Evolutionary conservation across 2,329 filamentous ascomycete genomes (phyloP).

Genomic region (Sphaerulina vaccinii): DNA sequence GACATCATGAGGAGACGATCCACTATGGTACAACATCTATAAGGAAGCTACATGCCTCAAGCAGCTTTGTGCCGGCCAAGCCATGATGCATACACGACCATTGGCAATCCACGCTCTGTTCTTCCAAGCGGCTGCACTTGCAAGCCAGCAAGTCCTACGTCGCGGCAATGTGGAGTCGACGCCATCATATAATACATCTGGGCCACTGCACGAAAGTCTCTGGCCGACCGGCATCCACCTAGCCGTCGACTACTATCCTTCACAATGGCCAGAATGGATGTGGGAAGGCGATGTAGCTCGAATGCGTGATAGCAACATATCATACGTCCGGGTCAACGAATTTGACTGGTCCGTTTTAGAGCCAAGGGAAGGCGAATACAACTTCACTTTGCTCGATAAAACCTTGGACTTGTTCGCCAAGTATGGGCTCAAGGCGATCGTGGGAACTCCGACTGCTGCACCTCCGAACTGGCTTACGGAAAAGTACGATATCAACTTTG

Average conservation of each 20-base stretch:
- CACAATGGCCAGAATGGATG: conserved; percentile 32
- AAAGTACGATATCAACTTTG: conserved; percentile 27
- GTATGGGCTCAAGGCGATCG: conserved; percentile 25
- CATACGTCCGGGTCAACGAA: conserved; percentile 27
- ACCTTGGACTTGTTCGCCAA: conserved; percentile 25
- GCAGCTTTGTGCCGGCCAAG: no score
- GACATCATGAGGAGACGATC: no score
- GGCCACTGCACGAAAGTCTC: conserved; percentile 12
- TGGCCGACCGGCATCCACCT: conserved; percentile 26
- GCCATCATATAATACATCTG: conserved; percentile 15
- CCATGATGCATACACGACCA: no score
- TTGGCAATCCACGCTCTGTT: no score
- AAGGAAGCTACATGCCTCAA: no score
- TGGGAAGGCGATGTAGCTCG: conserved; percentile 27
- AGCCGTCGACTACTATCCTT: conserved; percentile 29
- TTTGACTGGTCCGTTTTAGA: conserved; percentile 30
- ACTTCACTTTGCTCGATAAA: conserved; percentile 28
- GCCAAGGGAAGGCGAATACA: conserved; percentile 27
- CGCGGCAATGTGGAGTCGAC: no score
- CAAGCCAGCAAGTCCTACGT: no score
- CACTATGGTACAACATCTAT: no score
- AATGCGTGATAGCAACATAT: conserved; percentile 28
- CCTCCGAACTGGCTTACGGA: conserved; percentile 30
- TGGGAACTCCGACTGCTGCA: conserved; percentile 28
- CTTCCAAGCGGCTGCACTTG: no score